Evolutionary conservation across 1,284 basidiomycete genomes (phyloP), one percentile per base, ranked within the genome.

Genomic region (Trametes hirsuta): DNA sequence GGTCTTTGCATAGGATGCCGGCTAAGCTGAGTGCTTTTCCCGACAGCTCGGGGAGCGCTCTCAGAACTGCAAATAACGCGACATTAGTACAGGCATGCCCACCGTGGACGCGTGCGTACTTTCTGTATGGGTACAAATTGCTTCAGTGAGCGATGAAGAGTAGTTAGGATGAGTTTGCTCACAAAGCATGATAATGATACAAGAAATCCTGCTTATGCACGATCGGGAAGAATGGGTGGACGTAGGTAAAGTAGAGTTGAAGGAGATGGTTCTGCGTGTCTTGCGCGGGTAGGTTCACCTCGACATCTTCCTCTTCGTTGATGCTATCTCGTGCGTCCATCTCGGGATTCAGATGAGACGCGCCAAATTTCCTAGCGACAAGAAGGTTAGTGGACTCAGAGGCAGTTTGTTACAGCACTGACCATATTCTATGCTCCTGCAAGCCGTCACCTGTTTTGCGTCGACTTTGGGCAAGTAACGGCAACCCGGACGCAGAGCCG

Each of bases 141-240:
- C 18, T 18, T 18, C 18, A 18, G 18, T 18, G 18, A 18, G 18
- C 18, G 18, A 15, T 37, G 25, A 45, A 2, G n/a, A 24, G 35
- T 1, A 11, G 1, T 4, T 6, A 1, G 24, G 35, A 4, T 10
- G 0, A 24, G 42, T 10, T 9, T 47, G 69, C 80, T 65, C 69
- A 89, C 89, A 80, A 78, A 21, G 78, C 73, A 48, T 80, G 75
- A 67, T 85, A 93, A 64, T 90, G 85, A 11, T 79, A 73, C 64
- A 90, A 71, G 73, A 95, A 94, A 22, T 84, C 81, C 21, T 76
- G 76, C 71, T 89, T 91, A 74, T 93, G 86, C 15, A 94, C 75
- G 39, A 93, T 80, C 12, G 91, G 92, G 65, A 90, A 87, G 49
- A 87, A 79, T 37, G 92, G 91, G 67, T 95, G 93, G 24, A 91